Conservation (phyloP, 441 rosid genomes). For the Adansonia rubrostipa region DNA sequence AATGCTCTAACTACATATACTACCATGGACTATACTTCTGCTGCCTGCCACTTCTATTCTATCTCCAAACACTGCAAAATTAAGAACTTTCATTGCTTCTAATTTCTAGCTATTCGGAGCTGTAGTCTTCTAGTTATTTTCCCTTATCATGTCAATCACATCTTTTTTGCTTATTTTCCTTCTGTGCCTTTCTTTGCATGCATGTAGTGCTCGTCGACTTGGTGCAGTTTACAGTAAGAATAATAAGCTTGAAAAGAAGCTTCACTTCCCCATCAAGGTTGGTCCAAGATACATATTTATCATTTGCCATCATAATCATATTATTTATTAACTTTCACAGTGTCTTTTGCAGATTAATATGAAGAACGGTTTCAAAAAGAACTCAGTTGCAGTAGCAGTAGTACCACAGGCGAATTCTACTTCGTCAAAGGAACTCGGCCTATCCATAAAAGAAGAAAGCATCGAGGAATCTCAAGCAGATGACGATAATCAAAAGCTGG, state of each 20-base stretch:
- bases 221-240: conserved; percentile 25
- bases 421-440: neutral
- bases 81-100: neutral
- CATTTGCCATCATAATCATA: neutral
- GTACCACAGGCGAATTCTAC: neutral
- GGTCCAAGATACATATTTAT: conserved; percentile 2
- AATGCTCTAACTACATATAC: conserved; percentile 11
- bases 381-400: conserved; percentile 5
- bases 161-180: conserved; percentile 45
- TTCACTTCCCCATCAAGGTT: conserved; percentile 47
- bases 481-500: conserved; percentile 16
- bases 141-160: conserved; percentile 42
- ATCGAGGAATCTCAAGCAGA: conserved; percentile 3
- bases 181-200: conserved; percentile 45
- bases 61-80: neutral
- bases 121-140: neutral
- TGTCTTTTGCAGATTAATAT: conserved; percentile 25
- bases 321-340: neutral
- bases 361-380: neutral
- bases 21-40: neutral
- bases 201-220: conserved; percentile 53
- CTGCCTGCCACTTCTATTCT: neutral
- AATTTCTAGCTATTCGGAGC: neutral
- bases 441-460: neutral
- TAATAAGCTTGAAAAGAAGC: conserved; percentile 34